A percentile compares a stretch with the other conserved stretches of the same genome.
Conservation (phyloP, 371 early-diverging fungal genomes). For the Lichtheimia ornata region DNA sequence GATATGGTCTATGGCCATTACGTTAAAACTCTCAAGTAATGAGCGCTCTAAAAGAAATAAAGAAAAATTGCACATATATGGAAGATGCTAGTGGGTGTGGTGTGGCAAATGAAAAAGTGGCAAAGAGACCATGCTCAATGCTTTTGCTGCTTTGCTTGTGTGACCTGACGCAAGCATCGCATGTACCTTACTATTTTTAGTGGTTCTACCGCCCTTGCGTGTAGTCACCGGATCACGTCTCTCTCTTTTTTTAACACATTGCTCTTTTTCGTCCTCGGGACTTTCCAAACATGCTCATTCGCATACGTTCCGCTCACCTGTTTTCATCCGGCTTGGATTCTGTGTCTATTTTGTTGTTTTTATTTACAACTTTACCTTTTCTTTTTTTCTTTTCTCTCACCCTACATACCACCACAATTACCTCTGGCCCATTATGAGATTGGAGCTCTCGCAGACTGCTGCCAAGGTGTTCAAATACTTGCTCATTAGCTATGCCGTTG, state of each 20-base stretch:
- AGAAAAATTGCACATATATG: too few species aligned
- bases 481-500: slow-evolving; percentile 18
- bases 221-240: too few species aligned
- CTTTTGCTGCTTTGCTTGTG: not conserved
- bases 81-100: too few species aligned
- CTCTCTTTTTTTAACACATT: not conserved
- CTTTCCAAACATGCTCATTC: not conserved
- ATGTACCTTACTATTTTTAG: slow-evolving; percentile 6
- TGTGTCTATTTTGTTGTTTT: slow-evolving; percentile 3
- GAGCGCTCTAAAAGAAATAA: too few species aligned
- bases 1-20: slow-evolving; percentile 77
- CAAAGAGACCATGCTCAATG: not conserved
- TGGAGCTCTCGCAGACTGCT: slow-evolving; percentile 15
- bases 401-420: not conserved
- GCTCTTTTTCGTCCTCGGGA: slow-evolving; percentile 6
- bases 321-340: slow-evolving; percentile 4
- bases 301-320: not conserved
- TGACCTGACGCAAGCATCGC: not conserved
- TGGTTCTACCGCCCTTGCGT: not conserved
- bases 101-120: not conserved
- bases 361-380: slow-evolving; percentile 1
- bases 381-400: slow-evolving; percentile 6
- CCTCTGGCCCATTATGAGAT: slow-evolving; percentile 13
- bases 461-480: slow-evolving; percentile 18
- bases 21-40: not conserved